phyloP scores from a whole-genome alignment of 306 rosid genomes.

The Leucaena leucocephala region DNA sequence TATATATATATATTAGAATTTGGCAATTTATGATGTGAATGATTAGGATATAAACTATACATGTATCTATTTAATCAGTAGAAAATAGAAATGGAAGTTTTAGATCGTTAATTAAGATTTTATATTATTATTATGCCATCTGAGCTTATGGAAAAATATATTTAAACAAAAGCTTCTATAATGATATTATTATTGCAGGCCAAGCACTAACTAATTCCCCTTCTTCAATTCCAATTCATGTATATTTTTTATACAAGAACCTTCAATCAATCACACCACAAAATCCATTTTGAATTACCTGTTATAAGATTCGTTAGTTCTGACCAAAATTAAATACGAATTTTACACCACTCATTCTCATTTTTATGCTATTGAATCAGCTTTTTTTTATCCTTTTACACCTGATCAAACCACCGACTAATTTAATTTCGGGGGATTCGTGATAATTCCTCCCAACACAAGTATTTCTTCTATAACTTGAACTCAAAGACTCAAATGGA shows the following conservation, averaged over 20 bases:
- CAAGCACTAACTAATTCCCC: background rate
- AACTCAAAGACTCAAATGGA: too few relatives aligned
- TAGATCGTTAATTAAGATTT: background rate
- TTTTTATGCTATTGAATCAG: background rate
- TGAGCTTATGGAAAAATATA: too few relatives aligned
- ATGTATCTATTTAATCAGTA: background rate
- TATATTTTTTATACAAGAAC: too few relatives aligned
- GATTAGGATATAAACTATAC: background rate
- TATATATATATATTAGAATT: background rate
- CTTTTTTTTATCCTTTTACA: too few relatives aligned
- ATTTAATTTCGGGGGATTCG: too few relatives aligned
- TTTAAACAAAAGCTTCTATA: too few relatives aligned
- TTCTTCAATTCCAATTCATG: background rate
- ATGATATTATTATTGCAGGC: background rate
- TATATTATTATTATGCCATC: background rate
- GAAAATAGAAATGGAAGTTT: background rate
- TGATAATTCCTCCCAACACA: too few relatives aligned
- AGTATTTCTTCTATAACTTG: too few relatives aligned
- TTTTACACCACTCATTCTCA: background rate
- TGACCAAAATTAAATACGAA: too few relatives aligned
- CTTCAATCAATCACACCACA: background rate
- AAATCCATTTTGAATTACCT: too few relatives aligned
- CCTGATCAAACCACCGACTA: too few relatives aligned
- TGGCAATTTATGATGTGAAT: background rate
- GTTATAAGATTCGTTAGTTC: background rate